Percentiles rank a stretch among this genome's conserved stretches.
Evolutionary conservation across 495 filamentous ascomycete species (phyloP).

Genomic region (Parathielavia appendiculata): DNA sequence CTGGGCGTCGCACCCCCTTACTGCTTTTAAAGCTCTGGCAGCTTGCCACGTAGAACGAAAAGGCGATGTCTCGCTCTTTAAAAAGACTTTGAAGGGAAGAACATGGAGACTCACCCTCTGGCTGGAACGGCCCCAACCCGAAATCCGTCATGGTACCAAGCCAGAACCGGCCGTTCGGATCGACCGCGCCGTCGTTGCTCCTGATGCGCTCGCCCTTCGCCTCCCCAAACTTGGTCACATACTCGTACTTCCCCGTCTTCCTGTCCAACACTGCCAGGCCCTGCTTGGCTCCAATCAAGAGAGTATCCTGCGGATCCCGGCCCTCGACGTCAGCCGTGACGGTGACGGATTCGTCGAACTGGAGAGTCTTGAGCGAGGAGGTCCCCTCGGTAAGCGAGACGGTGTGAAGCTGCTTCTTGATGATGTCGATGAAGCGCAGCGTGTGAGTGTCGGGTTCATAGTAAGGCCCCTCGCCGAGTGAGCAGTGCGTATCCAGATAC

Average conservation of each 20-base stretch:
- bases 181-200: slow-evolving; percentile 77
- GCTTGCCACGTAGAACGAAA: slow-evolving; percentile 22
- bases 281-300: slow-evolving; percentile 75
- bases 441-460: slow-evolving; percentile 63
- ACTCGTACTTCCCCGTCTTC: slow-evolving; percentile 54
- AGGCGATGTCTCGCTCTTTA: neutral
- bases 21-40: neutral
- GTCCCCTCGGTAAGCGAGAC: slow-evolving; percentile 64
- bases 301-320: slow-evolving; percentile 54
- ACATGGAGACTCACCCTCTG: slow-evolving; percentile 46
- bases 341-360: slow-evolving; percentile 64
- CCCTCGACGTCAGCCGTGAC: slow-evolving; percentile 80
- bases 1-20: neutral
- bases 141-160: slow-evolving; percentile 85
- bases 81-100: neutral
- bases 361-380: slow-evolving; percentile 56
- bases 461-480: slow-evolving; percentile 78
- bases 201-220: slow-evolving; percentile 47
- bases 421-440: slow-evolving; percentile 88
- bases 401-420: slow-evolving; percentile 66
- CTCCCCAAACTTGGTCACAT: slow-evolving; percentile 39
- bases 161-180: slow-evolving; percentile 81
- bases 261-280: slow-evolving; percentile 73
- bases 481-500: slow-evolving; percentile 67
- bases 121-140: slow-evolving; percentile 43